phyloP scores from a whole-genome alignment of 2,329 filamentous ascomycete species.

The Calonectria fujianensis region DNA sequence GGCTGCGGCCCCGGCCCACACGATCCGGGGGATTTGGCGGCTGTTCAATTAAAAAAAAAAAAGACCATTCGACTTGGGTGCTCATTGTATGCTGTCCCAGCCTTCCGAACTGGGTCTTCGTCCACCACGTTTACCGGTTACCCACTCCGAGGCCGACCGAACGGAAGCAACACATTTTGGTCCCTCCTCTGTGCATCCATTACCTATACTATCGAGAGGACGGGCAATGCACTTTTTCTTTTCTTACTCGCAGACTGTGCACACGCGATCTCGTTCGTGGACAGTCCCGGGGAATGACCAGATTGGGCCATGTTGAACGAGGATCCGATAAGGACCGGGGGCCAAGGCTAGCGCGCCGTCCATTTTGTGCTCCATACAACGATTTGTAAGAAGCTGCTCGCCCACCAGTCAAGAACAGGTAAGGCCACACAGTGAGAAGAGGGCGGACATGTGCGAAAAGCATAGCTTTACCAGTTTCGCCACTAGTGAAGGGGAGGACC shows the following conservation, averaged over 20 bases:
- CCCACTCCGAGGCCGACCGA: background rate
- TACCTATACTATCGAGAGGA: background rate
- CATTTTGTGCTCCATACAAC: constrained; percentile 31
- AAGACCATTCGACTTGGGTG: background rate
- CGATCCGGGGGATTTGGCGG: constrained; percentile 10
- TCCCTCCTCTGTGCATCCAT: constrained; percentile 7
- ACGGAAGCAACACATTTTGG: background rate
- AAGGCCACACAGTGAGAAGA: constrained; percentile 25
- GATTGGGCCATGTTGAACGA: constrained; percentile 38
- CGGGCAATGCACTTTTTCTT: constrained; percentile 2
- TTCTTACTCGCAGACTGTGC: constrained; percentile 30
- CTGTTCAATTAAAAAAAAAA: constrained; percentile 17
- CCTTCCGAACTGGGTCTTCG: background rate
- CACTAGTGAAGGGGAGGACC: constrained; percentile 34
- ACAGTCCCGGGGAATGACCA: constrained; percentile 41
- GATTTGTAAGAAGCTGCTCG: constrained; percentile 37
- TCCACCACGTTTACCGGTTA: background rate
- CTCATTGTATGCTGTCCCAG: background rate
- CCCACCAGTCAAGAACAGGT: constrained; percentile 23
- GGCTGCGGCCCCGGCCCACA: background rate
- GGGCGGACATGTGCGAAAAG: constrained; percentile 16
- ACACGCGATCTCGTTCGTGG: constrained; percentile 44
- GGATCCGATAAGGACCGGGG: constrained; percentile 47
- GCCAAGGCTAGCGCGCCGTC: constrained; percentile 46
- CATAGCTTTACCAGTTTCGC: constrained; percentile 29